Base-by-base conservation (phyloP, 352 stramenopile species). In the Globisporangium sylvaticum region DNA sequence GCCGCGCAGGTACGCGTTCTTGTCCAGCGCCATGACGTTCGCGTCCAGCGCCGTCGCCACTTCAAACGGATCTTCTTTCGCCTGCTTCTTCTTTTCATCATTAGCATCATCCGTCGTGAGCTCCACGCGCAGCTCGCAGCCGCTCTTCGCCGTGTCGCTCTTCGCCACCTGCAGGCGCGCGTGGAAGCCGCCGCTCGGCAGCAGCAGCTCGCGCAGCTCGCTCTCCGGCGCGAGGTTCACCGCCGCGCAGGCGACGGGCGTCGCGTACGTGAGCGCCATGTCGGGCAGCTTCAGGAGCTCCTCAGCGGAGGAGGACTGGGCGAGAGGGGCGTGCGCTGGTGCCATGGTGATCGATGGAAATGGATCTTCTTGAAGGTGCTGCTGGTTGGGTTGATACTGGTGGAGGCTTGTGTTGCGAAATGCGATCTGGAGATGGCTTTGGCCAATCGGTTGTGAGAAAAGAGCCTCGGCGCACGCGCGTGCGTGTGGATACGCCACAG, bases 261-360 rank as follows among this genome's bases (percentile, higher is more conserved):
- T 74, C 58, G 66, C 52, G 56, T 74, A 79, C 59, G 69, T 71
- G 24, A 79, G 66, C 52, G 67, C 66, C 46, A 68, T 67, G 46
- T 70, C 56, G 31, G 61, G 50, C 22, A 42, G 48, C 32, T 37
- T 2, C 37, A 32, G 18, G 15, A 58, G 53, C 25, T 39, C 53
- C 1, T 58, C 53, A 3, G 10, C 3, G 7, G 52, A 57, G 18
- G 42, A 60, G 6, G 39, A 27, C 7, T 22, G 34, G 4, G 39
- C 29, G n/a, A 31, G 58, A 37, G 39, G 58, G n/a, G 37, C 32
- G 39, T 37, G 58, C 5, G 39, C 14, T 29, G 22, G 34, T 8
- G 34, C 24, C n/a, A 62, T 62, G 14, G 5, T 27, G 24, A 22
- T 27, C 18, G 31, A 52, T 32, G 25, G 18, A 46, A 46, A 34